phyloP scores from a whole-genome alignment of 148 eudicot genomes.

The Limonium bicolor region DNA sequence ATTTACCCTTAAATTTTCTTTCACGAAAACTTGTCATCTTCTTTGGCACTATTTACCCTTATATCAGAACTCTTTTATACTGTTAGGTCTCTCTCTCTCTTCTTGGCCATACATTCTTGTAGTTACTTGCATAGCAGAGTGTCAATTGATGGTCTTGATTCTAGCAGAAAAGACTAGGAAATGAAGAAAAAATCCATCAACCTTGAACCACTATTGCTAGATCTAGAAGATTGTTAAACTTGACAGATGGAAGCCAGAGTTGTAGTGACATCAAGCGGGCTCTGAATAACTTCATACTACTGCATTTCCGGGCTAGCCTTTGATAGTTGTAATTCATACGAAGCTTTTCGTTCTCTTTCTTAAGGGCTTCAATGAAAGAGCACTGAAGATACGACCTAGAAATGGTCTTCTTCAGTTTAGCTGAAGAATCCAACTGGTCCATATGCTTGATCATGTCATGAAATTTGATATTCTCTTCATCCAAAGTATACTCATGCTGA shows the following conservation, averaged over 20 bases:
- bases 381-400: conserved; percentile 85
- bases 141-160: no score
- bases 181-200: no score
- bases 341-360: conserved; percentile 88
- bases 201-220: no score
- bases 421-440: conserved; percentile 53
- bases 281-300: conserved; percentile 86
- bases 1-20: no score
- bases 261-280: conserved; percentile 72
- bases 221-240: conserved; percentile 25
- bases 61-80: no score
- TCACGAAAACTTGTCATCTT: no score
- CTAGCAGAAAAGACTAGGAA: no score
- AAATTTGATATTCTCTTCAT: conserved; percentile 68
- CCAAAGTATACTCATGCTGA: conserved; percentile 84
- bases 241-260: conserved; percentile 41
- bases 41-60: no score
- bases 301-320: conserved; percentile 60
- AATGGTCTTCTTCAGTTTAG: conserved; percentile 68
- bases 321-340: conserved; percentile 70
- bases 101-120: no score
- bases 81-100: no score
- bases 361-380: conserved; percentile 61
- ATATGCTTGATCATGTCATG: conserved; percentile 71
- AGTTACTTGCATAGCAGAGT: no score